Conservation (phyloP, 2,329 filamentous ascomycete genomes). For the Aspergillus sp. region DNA sequence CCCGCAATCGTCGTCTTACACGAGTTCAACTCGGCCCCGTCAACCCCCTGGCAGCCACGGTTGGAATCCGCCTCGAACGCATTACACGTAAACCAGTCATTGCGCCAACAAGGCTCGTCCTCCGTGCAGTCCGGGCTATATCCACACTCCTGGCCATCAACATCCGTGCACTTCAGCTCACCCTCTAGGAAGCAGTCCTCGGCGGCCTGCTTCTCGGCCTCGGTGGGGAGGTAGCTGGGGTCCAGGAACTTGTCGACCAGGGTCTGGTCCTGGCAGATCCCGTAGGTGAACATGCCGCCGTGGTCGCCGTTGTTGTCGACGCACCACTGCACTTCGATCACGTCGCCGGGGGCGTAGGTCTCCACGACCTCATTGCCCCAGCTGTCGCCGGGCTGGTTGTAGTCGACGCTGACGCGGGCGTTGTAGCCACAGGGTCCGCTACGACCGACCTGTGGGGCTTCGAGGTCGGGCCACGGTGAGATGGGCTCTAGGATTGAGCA, state of each 20-base stretch:
- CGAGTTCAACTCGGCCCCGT: slow-evolving; percentile 44
- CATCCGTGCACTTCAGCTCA: slow-evolving; percentile 51
- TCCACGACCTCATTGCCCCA: slow-evolving; percentile 48
- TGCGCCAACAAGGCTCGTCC: slow-evolving; percentile 48
- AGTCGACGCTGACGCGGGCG: slow-evolving; percentile 53
- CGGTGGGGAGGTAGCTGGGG: slow-evolving; percentile 49
- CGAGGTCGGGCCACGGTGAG: slow-evolving; percentile 50
- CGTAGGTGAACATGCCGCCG: slow-evolving; percentile 58
- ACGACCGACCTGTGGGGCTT: slow-evolving; percentile 47
- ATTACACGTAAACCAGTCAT: slow-evolving; percentile 57
- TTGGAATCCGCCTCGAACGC: slow-evolving; percentile 20
- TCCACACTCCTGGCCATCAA: slow-evolving; percentile 50
- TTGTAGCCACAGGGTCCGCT: slow-evolving; percentile 57
- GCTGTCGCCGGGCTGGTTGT: slow-evolving; percentile 47
- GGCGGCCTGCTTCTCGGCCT: slow-evolving; percentile 54
- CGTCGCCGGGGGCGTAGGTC: slow-evolving; percentile 48
- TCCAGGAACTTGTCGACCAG: slow-evolving; percentile 53
- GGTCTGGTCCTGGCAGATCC: slow-evolving; percentile 53
- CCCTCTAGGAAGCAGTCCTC: slow-evolving; percentile 55
- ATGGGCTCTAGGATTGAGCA: slow-evolving; percentile 58
- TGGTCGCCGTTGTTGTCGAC: slow-evolving; percentile 59
- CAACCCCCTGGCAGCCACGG: slow-evolving; percentile 45
- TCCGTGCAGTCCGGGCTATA: slow-evolving; percentile 50
- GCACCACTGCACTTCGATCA: slow-evolving; percentile 55
- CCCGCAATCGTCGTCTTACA: slow-evolving; percentile 55